Conservation (phyloP, 176 grass and related monocot genomes). For the Zoysia pacifica region DNA sequence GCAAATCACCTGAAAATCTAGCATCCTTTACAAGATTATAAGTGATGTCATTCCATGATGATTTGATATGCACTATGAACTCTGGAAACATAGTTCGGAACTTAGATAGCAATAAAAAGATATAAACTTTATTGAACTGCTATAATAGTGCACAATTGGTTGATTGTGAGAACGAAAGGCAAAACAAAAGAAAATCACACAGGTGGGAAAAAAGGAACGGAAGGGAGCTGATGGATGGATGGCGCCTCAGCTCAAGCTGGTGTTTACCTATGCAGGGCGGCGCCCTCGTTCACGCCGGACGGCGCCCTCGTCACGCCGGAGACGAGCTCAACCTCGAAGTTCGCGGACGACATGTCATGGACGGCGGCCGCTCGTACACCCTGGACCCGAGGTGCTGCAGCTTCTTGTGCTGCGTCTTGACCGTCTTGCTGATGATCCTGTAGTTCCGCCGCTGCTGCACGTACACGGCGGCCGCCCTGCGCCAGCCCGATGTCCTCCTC, state of each 20-base stretch:
- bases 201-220: neutral
- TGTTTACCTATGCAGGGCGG: neutral
- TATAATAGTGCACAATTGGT: slow-evolving; percentile 19
- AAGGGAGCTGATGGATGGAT: neutral
- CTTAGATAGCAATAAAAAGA: neutral
- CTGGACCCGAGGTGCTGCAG: slow-evolving; percentile 80
- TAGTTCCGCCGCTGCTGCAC: slow-evolving; percentile 91
- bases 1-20: neutral
- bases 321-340: slow-evolving; percentile 85
- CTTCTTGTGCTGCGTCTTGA: slow-evolving; percentile 77
- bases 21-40: neutral
- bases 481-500: slow-evolving; percentile 80
- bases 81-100: too few species aligned
- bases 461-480: slow-evolving; percentile 63
- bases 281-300: slow-evolving; percentile 53
- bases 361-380: slow-evolving; percentile 84
- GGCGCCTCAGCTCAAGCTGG: neutral
- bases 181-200: neutral
- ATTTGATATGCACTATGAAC: too few species aligned
- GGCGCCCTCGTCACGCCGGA: slow-evolving; percentile 49
- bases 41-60: neutral
- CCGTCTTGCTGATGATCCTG: slow-evolving; percentile 72
- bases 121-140: slow-evolving; percentile 30
- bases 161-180: neutral
- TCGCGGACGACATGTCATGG: slow-evolving; percentile 52